A percentile compares a stretch with the other conserved stretches of the same genome.
Evolutionary conservation across 176 grass and related monocot genomes (phyloP).

Genomic region (Saccharum spontaneum): DNA sequence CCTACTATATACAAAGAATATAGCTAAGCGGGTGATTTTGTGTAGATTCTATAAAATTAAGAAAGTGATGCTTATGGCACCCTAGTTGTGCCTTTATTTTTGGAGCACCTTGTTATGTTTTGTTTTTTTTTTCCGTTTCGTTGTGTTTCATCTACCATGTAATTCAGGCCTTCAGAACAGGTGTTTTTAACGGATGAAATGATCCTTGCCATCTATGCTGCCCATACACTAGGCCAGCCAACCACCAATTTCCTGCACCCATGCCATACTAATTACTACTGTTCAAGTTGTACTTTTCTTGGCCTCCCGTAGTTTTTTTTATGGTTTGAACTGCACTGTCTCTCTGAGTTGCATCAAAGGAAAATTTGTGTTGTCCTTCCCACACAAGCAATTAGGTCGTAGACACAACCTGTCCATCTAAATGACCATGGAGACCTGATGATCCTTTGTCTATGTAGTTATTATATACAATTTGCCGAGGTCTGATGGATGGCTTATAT

Average conservation of each 20-base stretch:
- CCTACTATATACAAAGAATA: neutral
- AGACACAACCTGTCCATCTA: neutral
- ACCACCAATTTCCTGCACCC: neutral
- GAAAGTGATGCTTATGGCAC: neutral
- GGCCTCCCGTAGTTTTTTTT: neutral
- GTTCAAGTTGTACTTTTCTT: neutral
- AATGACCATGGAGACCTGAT: neutral
- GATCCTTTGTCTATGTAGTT: neutral
- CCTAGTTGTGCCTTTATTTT: neutral
- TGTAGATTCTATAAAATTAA: neutral
- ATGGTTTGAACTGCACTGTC: neutral
- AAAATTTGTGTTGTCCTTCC: neutral
- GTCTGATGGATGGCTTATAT: neutral
- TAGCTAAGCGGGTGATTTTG: neutral
- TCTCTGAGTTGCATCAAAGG: neutral
- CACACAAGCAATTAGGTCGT: neutral
- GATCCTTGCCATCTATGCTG: neutral
- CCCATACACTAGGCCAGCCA: neutral
- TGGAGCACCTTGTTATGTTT: neutral
- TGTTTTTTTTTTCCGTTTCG: neutral
- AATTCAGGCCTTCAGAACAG: neutral
- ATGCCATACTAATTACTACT: neutral
- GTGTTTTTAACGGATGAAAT: neutral
- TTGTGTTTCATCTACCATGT: constrained; percentile 16
- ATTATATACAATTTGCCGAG: neutral